Evolutionary conservation across 441 rosid species (phyloP), one percentile per base, ranked within the genome.

Genomic region (Pelargonium fulgidum): DNA sequence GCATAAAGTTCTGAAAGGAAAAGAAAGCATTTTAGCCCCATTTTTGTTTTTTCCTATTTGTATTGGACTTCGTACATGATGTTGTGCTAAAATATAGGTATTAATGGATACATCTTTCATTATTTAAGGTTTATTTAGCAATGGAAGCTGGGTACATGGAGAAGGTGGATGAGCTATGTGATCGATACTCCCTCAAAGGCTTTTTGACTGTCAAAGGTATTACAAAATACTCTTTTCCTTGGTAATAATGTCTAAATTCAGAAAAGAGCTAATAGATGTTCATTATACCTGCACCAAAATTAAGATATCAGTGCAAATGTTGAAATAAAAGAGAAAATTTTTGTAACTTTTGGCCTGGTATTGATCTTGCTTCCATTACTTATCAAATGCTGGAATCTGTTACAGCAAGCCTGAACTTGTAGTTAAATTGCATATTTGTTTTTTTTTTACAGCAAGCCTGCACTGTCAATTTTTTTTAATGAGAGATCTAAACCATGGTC

Each of bases 131-230:
- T 75, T 86, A 85, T 84, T 77, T 93, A 86, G 99, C 98, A 65
- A 85, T 91, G 99, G 97, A 93, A 87, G 96, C 99, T 76, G 93
- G 99, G 68, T 93, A 91, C 81, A 62, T 68, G 0, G 99, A 93
- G 86, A 93, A 93, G 81, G 96, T 93, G 74, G 88, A 86, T 76
- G 97, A 91, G 73, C 84, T 93, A 56, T 87, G 97, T 77, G 78
- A 81, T 67, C 86, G 87, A 52, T 88, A 89, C 82, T 85, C 89
- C 69, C 96, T 93, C 71, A 79, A 87, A 80, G 90, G 91, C 45
- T 87, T 91, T 78, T 75, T 79, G 62, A 88, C 81, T 80, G 75
- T 80, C 67, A 79, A 79, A 81, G 96, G 97, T 93, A 73, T 56
- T 48, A 62, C 62, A 29, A 45, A 17, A 0, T 41, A 17, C 7